Evolutionary conservation across 2,329 filamentous ascomycete species (phyloP).

Genomic region (Sphaerulina musiva): DNA sequence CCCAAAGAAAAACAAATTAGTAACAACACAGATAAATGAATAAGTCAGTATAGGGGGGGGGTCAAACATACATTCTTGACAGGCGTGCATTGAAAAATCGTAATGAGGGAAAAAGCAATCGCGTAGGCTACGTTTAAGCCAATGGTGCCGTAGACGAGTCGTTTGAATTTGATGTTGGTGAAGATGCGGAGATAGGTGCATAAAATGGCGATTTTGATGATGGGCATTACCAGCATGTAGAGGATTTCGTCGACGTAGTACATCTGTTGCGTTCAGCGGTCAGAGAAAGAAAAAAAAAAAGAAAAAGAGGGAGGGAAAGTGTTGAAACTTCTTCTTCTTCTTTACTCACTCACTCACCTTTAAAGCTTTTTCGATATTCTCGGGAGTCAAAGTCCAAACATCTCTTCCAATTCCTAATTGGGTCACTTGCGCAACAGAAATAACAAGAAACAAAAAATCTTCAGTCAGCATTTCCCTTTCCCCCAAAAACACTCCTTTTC

Average conservation of each 20-base stretch:
- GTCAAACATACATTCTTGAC: constrained; percentile 8
- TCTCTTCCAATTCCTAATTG: constrained; percentile 11
- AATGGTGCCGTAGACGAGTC: constrained; percentile 12
- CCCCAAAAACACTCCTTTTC: too few species aligned
- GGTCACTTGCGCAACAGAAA: background rate
- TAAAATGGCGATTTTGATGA: constrained; percentile 18
- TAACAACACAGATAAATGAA: background rate
- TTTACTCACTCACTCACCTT: constrained; percentile 2
- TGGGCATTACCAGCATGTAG: constrained; percentile 12
- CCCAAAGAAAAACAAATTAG: too few species aligned
- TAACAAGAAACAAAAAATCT: too few species aligned
- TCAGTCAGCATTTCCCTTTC: too few species aligned
- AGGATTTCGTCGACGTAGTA: constrained; percentile 17
- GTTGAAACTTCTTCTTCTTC: too few species aligned
- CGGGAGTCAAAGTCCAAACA: constrained; percentile 18
- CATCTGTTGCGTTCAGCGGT: background rate
- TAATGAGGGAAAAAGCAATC: constrained; percentile 15
- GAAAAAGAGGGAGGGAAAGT: background rate
- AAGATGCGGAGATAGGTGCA: constrained; percentile 21
- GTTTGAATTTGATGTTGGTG: constrained; percentile 10
- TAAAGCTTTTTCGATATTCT: constrained; percentile 13
- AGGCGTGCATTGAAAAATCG: constrained; percentile 17
- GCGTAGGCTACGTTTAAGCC: constrained; percentile 17
- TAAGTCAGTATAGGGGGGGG: background rate
- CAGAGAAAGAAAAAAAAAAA: background rate